A percentile compares a stretch with the other conserved stretches of the same genome.
Conservation (phyloP, 2,329 filamentous ascomycete genomes). For the Shiraia sp. region DNA sequence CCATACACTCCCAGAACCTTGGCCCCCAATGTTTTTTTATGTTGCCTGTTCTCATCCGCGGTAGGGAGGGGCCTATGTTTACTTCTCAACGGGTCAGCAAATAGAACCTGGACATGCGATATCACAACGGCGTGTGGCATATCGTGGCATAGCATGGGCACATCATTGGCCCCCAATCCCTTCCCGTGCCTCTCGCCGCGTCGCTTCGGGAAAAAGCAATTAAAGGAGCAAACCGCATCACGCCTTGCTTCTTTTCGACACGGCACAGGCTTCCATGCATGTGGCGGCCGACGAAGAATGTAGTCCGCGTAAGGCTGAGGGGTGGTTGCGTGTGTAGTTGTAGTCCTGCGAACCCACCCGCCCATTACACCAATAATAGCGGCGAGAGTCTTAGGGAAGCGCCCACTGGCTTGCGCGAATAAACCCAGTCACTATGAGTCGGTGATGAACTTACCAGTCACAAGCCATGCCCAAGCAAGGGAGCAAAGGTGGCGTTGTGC, state of each 20-base stretch:
- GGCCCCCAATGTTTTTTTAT: no score
- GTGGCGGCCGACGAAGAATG: constrained; percentile 1
- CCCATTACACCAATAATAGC: constrained; percentile 13
- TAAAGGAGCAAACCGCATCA: constrained; percentile 1
- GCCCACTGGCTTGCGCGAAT: constrained; percentile 10
- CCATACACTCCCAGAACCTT: no score
- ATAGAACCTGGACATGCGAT: no score
- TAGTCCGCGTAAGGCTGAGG: constrained; percentile 13
- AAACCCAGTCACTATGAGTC: constrained; percentile 12
- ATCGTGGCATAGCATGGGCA: background rate
- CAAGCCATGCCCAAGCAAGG: constrained; percentile 10
- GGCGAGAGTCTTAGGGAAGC: constrained; percentile 9
- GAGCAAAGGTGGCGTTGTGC: constrained; percentile 12
- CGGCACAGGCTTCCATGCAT: constrained; percentile 11
- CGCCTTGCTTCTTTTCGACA: constrained; percentile 6
- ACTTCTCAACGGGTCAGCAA: no score
- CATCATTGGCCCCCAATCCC: background rate
- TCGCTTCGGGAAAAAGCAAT: constrained; percentile 1
- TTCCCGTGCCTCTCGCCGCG: constrained; percentile 5
- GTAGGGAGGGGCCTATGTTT: no score
- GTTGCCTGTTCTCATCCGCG: no score
- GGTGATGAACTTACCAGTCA: constrained; percentile 14
- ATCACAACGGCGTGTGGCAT: no score
- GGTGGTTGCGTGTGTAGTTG: background rate
- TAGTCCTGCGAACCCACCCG: constrained; percentile 1